phyloP scores from a whole-genome alignment of 2,329 filamentous ascomycete genomes.

The Arthrinium puccinioides region DNA sequence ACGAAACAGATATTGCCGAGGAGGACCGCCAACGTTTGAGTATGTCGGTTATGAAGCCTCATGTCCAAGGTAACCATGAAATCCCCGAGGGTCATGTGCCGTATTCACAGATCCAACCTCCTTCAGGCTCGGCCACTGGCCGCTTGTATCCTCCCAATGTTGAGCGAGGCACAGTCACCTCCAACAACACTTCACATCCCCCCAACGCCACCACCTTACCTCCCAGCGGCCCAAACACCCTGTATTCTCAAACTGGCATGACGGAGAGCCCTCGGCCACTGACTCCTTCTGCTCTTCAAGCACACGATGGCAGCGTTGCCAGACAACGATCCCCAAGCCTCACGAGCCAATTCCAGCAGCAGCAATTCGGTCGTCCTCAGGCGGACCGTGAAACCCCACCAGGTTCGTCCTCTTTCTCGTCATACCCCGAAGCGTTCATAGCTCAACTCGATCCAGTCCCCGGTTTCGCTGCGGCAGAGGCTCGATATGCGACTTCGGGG shows the following conservation, averaged over 20 bases:
- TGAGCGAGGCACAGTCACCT: conserved; percentile 47
- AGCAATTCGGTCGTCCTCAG: conserved; percentile 50
- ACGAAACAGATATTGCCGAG: conserved; percentile 54
- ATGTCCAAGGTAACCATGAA: conserved; percentile 46
- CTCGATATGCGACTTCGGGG: conserved; percentile 19
- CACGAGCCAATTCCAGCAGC: conserved; percentile 58
- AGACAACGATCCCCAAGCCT: conserved; percentile 61
- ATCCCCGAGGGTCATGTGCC: conserved; percentile 44
- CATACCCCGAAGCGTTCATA: conserved; percentile 11
- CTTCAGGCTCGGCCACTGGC: conserved; percentile 39
- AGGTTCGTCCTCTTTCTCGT: conserved; percentile 33
- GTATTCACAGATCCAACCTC: conserved; percentile 75
- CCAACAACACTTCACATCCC: conserved; percentile 47
- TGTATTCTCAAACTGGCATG: conserved; percentile 67
- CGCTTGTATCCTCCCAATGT: conserved; percentile 58
- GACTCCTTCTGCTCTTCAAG: conserved; percentile 50
- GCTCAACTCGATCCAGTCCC: conserved; percentile 20
- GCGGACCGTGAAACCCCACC: conserved; percentile 50
- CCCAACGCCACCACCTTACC: conserved; percentile 42
- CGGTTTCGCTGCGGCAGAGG: conserved; percentile 21
- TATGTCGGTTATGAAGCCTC: conserved; percentile 68
- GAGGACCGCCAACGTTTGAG: conserved; percentile 59
- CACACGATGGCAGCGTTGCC: conserved; percentile 44
- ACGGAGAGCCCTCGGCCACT: conserved; percentile 85
- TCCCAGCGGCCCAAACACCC: conserved; percentile 40